phyloP scores from a whole-genome alignment of 2,329 filamentous ascomycete species.

The Hymenoscyphus albidus region DNA sequence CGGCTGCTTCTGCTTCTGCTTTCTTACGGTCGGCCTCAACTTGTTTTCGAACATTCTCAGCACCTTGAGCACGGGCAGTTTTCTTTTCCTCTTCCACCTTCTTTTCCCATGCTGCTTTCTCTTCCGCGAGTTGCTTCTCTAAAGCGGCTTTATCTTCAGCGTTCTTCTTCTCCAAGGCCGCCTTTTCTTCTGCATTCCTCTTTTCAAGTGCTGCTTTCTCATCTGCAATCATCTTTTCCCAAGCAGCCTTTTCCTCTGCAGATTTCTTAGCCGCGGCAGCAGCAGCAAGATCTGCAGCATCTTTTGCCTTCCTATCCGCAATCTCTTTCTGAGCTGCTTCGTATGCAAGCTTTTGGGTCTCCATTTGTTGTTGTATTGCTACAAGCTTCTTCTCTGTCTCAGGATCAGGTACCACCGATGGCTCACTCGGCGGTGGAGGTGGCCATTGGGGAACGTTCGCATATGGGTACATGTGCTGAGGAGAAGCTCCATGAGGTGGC shows the following conservation, averaged over 20 bases:
- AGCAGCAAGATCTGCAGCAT: conserved; percentile 40
- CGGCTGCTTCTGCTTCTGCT: conserved; percentile 12
- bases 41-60: conserved; percentile 16
- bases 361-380: conserved; percentile 56
- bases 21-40: conserved; percentile 15
- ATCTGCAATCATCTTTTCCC: conserved; percentile 38
- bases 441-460: conserved; percentile 12
- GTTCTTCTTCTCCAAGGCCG: conserved; percentile 41
- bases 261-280: conserved; percentile 36
- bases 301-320: conserved; percentile 41
- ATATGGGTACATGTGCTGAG: conserved; percentile 26
- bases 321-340: conserved; percentile 37
- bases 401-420: conserved; percentile 25
- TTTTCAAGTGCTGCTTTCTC: conserved; percentile 12
- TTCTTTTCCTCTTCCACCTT: conserved; percentile 18
- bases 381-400: conserved; percentile 53
- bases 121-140: conserved; percentile 14
- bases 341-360: conserved; percentile 42
- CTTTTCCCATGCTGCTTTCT: conserved; percentile 16
- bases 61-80: conserved; percentile 14
- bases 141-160: conserved; percentile 12
- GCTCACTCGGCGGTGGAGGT: conserved; percentile 28
- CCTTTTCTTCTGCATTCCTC: conserved; percentile 14
- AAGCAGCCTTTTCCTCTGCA: conserved; percentile 37
- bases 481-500: conserved; percentile 18